Percentiles rank a stretch among this genome's conserved stretches.
Conservation (phyloP, 257 asterid species). For the Nicotiana attenuata region DNA sequence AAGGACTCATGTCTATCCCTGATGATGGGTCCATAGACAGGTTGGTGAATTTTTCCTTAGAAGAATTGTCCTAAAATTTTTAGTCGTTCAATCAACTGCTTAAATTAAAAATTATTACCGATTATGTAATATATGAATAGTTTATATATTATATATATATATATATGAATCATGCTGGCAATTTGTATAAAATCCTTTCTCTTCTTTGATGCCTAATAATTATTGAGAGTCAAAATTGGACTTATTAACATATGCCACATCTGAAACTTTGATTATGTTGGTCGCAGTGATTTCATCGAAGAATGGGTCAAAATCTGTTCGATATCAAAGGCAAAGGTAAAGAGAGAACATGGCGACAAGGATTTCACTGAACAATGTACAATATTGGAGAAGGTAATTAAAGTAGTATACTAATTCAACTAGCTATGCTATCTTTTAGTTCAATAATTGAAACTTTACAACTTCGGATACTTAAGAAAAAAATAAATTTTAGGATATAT, state of each 20-base stretch:
- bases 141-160: too few relatives aligned
- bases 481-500: not conserved
- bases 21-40: slow-evolving; percentile 75
- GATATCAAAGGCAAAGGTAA: slow-evolving; percentile 63
- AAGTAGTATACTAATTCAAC: too few relatives aligned
- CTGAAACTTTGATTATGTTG: not conserved
- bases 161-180: too few relatives aligned
- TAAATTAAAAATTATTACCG: not conserved
- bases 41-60: slow-evolving; percentile 17
- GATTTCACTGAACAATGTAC: slow-evolving; percentile 47
- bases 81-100: not conserved
- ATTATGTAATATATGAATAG: too few relatives aligned
- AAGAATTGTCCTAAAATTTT: too few relatives aligned
- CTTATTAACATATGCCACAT: not conserved
- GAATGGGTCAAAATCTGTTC: slow-evolving; percentile 80
- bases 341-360: slow-evolving; percentile 33
- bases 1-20: slow-evolving; percentile 81
- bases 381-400: slow-evolving; percentile 60
- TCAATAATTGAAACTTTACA: too few relatives aligned
- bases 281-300: slow-evolving; percentile 68
- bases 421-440: not conserved
- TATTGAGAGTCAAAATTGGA: not conserved
- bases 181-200: too few relatives aligned
- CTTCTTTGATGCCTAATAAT: not conserved
- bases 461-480: not conserved